Percentiles rank a stretch among this genome's conserved stretches.
These are phyloP conservation scores for Grigorovia humatica DNA, from an alignment of 805 yeast genomes.

Conservation along the genomic window DNA sequence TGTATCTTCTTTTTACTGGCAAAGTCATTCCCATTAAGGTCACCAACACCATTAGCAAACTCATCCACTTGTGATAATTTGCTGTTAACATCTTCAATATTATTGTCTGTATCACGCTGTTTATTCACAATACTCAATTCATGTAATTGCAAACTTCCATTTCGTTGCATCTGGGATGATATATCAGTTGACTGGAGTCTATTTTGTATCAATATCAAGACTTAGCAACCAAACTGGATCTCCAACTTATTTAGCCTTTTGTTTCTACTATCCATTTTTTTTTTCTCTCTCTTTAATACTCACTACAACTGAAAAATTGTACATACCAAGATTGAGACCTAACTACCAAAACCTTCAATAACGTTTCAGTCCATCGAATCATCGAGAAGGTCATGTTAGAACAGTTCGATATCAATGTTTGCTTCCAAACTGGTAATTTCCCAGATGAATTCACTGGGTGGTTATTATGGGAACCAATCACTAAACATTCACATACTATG, in stretches of 20 bases:
- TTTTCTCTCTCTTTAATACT: no score
- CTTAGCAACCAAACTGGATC: neutral
- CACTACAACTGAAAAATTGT: no score
- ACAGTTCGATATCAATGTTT: neutral
- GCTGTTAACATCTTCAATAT: neutral
- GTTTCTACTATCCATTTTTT: neutral
- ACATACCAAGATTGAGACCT: no score
- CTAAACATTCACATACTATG: neutral
- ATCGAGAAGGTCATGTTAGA: no score
- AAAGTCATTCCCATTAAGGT: neutral
- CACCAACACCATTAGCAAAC: neutral
- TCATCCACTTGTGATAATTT: neutral
- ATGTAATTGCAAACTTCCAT: conserved; percentile 15
- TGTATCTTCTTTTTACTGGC: neutral
- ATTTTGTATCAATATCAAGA: neutral
- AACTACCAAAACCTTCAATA: no score
- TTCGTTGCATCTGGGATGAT: conserved; percentile 9
- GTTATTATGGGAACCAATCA: neutral
- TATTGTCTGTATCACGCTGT: conserved; percentile 3
- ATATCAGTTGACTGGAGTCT: no score
- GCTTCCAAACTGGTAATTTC: neutral
- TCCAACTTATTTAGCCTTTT: no score
- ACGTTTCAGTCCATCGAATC: no score
- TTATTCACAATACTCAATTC: conserved; percentile 20
- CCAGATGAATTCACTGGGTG: neutral